Evolutionary conservation across 257 asterid species (phyloP), one percentile per base, ranked within the genome.

Genomic region (Scutellaria baicalensis): DNA sequence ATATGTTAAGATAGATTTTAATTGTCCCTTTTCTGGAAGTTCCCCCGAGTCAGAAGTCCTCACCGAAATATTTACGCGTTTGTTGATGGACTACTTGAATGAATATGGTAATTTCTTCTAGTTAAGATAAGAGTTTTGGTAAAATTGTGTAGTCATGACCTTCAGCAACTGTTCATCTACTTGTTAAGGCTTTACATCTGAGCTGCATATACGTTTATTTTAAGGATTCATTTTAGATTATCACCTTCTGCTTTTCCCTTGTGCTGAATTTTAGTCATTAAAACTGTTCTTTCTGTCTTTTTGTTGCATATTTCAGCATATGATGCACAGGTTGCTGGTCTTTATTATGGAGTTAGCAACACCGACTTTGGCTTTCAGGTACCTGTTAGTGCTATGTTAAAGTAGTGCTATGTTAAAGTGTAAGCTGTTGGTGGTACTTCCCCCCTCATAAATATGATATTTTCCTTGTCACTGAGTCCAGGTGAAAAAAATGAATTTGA

Each of bases 291-390:
- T 45, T 58, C 67, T 14, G 35, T 75, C 14, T 20, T 69, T 80
- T 47, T 74, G 43, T 49, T 66, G 72, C 76, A 49, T 82, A 44
- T 77, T 80, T 70, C 95, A 94, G 99, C 99, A 72, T 94, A 94
- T 51, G 84, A 94, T 84, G 97, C 99, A 40, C 84, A 91, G 85
- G 93, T 94, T 81, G 97, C 99, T 66, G 99, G 99, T 69, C 99
- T 94, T 45, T 77, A 91, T 81, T 94, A 91, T 77, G 86, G 78
- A 69, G 81, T 94, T 79, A 78, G 23, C 81, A 84, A 76, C 77
- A 74, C 90, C 7, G 79, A 83, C 66, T 81, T 51, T 81, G 99
- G 99, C 55, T 94, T 94, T 72, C 97, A 89, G 97, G 99, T 94
- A 79, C 64, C 59, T 51, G 13, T 39, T 40, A 47, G 68, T 73